Evolutionary conservation across 495 filamentous ascomycete species (phyloP).

Genomic region (Schizothecium vesticola): DNA sequence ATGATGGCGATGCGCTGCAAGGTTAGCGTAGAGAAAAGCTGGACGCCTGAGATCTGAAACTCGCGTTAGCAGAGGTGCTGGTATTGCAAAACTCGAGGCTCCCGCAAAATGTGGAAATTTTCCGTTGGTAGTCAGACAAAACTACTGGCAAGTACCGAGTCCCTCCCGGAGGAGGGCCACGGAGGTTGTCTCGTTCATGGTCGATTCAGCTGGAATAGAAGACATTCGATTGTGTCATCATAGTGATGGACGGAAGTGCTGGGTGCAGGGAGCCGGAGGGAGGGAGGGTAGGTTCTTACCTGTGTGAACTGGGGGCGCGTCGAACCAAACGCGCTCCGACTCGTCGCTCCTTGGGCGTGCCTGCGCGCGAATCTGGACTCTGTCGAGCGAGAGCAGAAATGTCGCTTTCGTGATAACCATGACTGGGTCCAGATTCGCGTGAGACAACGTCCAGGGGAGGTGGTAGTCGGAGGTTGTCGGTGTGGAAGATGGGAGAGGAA

Average conservation of each 20-base stretch:
- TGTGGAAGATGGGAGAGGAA: not conserved
- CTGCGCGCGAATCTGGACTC: not conserved
- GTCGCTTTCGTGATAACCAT: not conserved
- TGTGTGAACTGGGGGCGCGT: not conserved
- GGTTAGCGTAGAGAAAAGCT: slow-evolving; percentile 4
- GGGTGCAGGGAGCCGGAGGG: not conserved
- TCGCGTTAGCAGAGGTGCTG: not conserved
- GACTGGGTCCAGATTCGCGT: not conserved
- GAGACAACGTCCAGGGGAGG: not conserved
- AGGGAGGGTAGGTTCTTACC: not conserved
- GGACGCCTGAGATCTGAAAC: not conserved
- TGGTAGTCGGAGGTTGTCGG: not conserved
- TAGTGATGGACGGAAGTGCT: slow-evolving; percentile 18
- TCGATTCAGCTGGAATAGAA: slow-evolving; percentile 96
- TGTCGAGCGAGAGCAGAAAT: not conserved
- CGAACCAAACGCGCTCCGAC: not conserved
- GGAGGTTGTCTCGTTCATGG: slow-evolving; percentile 81
- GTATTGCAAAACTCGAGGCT: not conserved
- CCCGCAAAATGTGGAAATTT: slow-evolving; percentile 2
- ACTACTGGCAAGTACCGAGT: slow-evolving; percentile 99
- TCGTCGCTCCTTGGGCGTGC: not conserved
- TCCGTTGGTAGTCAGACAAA: slow-evolving; percentile 61
- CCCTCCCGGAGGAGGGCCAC: slow-evolving; percentile 57
- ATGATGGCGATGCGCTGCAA: not conserved
- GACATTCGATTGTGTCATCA: slow-evolving; percentile 76